A percentile compares a stretch with the other conserved stretches of the same genome.
phyloP scores from a whole-genome alignment of 257 asterid species.

The Osmanthus fragrans region DNA sequence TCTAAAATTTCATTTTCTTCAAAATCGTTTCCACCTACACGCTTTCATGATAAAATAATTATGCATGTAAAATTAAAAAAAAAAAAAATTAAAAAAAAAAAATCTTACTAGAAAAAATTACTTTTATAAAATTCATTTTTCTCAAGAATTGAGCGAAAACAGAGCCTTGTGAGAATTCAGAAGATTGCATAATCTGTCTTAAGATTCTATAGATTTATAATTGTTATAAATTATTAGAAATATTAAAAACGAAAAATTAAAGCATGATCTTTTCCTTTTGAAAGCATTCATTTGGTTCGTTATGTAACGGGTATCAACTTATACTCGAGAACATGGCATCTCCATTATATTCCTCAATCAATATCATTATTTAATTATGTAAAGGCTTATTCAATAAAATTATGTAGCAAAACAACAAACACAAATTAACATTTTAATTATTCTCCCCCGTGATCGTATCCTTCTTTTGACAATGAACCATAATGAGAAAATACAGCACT shows the following conservation, averaged over 20 bases:
- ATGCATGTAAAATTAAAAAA: too few relatives aligned
- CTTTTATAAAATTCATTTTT: too few relatives aligned
- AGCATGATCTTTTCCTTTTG: background rate
- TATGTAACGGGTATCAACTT: slow-evolving; percentile 10
- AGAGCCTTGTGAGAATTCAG: background rate
- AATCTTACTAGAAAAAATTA: too few relatives aligned
- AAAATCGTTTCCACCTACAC: too few relatives aligned
- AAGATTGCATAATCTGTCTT: background rate
- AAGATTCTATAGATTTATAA: background rate
- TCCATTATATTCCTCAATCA: slow-evolving; percentile 5
- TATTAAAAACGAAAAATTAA: background rate
- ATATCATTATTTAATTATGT: background rate
- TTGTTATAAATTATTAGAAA: background rate
- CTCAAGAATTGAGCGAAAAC: too few relatives aligned
- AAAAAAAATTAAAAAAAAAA: too few relatives aligned
- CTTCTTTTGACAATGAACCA: too few relatives aligned
- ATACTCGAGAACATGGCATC: background rate
- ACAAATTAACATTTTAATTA: background rate
- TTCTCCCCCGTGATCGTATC: background rate
- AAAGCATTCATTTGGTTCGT: slow-evolving; percentile 16
- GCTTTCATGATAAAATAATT: too few relatives aligned
- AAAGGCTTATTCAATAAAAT: background rate
- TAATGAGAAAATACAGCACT: too few relatives aligned
- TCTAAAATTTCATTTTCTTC: too few relatives aligned
- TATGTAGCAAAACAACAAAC: slow-evolving; percentile 2